Conservation (phyloP, 2,329 filamentous ascomycete genomes). For the Thermothelomyces thermophilus region DNA sequence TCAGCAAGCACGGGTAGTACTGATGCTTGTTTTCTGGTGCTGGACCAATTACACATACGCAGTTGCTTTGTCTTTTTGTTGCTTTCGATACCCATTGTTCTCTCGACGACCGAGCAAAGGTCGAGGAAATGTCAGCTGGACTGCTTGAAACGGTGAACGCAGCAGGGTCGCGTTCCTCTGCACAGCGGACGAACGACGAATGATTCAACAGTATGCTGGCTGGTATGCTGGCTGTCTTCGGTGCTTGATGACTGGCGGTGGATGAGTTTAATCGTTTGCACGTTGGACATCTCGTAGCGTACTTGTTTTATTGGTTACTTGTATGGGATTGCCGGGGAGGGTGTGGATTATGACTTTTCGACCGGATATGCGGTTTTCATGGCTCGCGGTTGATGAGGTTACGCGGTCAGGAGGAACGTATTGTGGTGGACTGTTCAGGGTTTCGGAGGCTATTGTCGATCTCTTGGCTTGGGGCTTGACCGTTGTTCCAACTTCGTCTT, state of each 20-base stretch:
- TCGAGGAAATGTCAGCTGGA: background rate
- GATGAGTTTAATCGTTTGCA: background rate
- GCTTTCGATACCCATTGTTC: slow-evolving; percentile 13
- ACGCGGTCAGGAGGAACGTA: slow-evolving; percentile 13
- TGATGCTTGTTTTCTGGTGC: slow-evolving; percentile 15
- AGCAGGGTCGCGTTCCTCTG: background rate
- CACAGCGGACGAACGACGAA: background rate
- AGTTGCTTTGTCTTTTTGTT: slow-evolving; percentile 11
- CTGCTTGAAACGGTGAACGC: background rate
- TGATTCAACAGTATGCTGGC: background rate
- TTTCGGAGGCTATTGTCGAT: slow-evolving; percentile 1
- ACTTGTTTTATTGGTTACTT: background rate
- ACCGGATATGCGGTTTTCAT: background rate
- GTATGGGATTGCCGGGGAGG: background rate
- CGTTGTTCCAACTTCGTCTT: background rate
- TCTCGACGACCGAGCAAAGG: background rate
- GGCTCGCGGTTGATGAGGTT: background rate
- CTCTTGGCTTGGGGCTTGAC: background rate
- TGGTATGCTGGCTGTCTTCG: background rate
- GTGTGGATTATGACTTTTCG: background rate
- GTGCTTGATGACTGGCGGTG: background rate
- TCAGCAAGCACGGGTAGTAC: slow-evolving; percentile 55
- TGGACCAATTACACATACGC: background rate
- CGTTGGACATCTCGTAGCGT: slow-evolving; percentile 6
- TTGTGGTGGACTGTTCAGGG: slow-evolving; percentile 10